Base-by-base conservation (phyloP, 139 green algal genomes). In the Astrephomene gubernaculifera region DNA sequence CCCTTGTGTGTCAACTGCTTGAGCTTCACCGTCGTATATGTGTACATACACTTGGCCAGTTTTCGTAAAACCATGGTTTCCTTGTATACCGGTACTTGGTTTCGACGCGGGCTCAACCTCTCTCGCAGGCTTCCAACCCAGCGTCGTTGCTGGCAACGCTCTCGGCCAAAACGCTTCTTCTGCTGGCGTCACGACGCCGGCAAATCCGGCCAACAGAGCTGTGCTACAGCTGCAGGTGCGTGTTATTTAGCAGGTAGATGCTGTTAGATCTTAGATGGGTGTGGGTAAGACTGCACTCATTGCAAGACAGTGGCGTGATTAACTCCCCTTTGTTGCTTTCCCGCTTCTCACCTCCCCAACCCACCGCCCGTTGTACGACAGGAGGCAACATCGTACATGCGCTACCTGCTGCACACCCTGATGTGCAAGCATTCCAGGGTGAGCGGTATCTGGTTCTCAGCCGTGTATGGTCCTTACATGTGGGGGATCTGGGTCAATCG, bases 341-440 rank as follows among this genome's bases (percentile, higher is more conserved):
- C 12, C 17, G 49, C 49, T 25, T 25, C 12, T 12, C 49, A 25
- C 49, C 49, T 25, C 49, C 12, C 49, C 12, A 17, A 17, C 17
- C 49, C 49, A 17, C 12, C 49, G 12, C 49, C 17, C 17, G 49
- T 17, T 57, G 49, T 17, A 57, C 49, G 12, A n/a, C 70, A 78
- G 70, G 70, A 78, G 43, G 70, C 70, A 1, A 78, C 70, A n/a
- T 41, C 70, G 43, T 78, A 63, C 70, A 78, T 78, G 70, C 70
- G 70, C 6, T 78, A 78, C 70, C 70, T 78, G 70, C 70, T 78
- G 43, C 31, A 78, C 27, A 57, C 38, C 68, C 38, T 75, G 38
- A 75, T 75, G 68, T 75, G 68, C 68, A 38, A 39, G 3, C 31
- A 75, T 27, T 38, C 36, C 22, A 21, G 68, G 68, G 68, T 75